A percentile compares a stretch with the other conserved stretches of the same genome.
Evolutionary conservation across 2,329 filamentous ascomycete genomes (phyloP).

Genomic region (Aphanoascus verrucosus): DNA sequence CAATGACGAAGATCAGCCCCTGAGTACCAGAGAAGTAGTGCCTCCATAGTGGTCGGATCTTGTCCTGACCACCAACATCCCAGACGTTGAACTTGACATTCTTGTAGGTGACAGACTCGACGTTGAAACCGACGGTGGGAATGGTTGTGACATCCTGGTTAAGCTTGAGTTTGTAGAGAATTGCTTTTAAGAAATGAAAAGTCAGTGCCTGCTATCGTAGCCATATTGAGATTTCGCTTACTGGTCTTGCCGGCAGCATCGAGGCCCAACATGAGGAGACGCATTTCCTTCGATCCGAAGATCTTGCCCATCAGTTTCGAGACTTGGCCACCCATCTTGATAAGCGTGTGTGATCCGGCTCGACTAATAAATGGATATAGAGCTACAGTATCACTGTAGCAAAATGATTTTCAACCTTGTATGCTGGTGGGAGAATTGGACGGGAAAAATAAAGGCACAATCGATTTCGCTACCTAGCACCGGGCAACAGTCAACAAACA

Average conservation of each 20-base stretch:
- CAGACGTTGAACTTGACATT: slow-evolving; percentile 99
- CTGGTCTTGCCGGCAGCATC: slow-evolving; percentile 97
- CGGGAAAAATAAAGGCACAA: background rate
- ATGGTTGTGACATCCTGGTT: slow-evolving; percentile 98
- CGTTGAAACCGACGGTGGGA: slow-evolving; percentile 97
- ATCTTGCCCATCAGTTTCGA: slow-evolving; percentile 98
- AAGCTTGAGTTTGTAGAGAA: slow-evolving; percentile 97
- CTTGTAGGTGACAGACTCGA: slow-evolving; percentile 97
- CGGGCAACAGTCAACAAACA: background rate
- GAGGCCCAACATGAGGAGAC: slow-evolving; percentile 92
- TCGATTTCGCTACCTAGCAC: background rate
- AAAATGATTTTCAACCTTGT: background rate
- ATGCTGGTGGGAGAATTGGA: background rate
- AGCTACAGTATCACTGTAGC: background rate
- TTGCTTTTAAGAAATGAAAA: slow-evolving; percentile 43
- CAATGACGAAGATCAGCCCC: slow-evolving; percentile 96
- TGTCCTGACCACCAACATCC: slow-evolving; percentile 98
- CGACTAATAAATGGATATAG: background rate
- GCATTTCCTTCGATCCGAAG: slow-evolving; percentile 99
- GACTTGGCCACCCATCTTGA: slow-evolving; percentile 78
- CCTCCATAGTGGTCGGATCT: slow-evolving; percentile 93
- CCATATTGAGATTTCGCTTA: slow-evolving; percentile 22
- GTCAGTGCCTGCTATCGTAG: background rate
- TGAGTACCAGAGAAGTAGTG: slow-evolving; percentile 97
- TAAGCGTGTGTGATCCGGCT: background rate